Base-by-base conservation (phyloP, 83 land plant genomes). In the Isoetes engelmannii region DNA sequence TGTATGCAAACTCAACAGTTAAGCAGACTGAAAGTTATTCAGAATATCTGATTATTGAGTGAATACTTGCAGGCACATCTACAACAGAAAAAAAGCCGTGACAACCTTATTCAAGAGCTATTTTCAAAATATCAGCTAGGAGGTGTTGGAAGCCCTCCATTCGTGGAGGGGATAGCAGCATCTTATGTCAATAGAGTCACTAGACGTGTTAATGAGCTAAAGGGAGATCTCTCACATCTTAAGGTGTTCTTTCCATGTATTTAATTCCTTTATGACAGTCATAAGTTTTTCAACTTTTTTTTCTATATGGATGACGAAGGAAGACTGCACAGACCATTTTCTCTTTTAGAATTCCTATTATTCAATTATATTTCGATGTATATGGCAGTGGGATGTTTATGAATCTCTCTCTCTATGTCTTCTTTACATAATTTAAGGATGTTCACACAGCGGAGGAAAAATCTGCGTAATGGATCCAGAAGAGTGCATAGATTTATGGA, bases 111-210 rank as follows among this genome's bases (percentile, higher is more conserved):
- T 53, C 86, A 83, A 62, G 64, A 63, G 44, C 49, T 93, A 10
- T 87, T 84, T 71, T 61, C 41, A 56, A 82, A 82, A 58, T 77
- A 85, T 69, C 89, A 89, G 79, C 77, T 93, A 41, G 98, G 98
- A 3, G 57, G 77, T 66, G 69, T 86, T 61, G 88, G 78, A 47
- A 67, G 65, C 54, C 15, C 60, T 18, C 80, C 97, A 44, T 75
- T 84, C 48, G 83, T 78, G 61, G 51, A 81, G 77, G 98, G 87
- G 18, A 67, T 72, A 67, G 86, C 87, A 44, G 56, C 66, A 18
- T 70, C 59, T 65, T 75, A 85, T 43, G 81, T 76, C 15, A 81
- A 80, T 65, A 74, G 86, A 51, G 75, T 80, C 44, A 75, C 70
- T 57, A 51, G 63, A 60, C 82, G 87, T 47, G 64, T 84, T 20